Evolutionary conservation across 2,329 filamentous ascomycete genomes (phyloP), one percentile per base, ranked within the genome.

Genomic region (Sphaerulina vaccinii): DNA sequence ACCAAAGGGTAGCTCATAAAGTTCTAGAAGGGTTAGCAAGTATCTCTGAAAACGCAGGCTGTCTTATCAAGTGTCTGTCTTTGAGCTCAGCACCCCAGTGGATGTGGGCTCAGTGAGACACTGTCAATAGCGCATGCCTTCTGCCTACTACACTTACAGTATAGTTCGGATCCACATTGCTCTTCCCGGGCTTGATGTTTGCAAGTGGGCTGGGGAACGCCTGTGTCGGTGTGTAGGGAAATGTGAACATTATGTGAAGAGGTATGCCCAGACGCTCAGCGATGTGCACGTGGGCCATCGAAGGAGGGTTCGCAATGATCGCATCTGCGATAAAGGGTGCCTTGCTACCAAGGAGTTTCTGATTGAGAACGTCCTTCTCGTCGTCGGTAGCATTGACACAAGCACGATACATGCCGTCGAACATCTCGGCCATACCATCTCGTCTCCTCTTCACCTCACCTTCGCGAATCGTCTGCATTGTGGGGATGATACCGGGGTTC

Each of bases 231-330:
- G 83, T 87, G 63, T 88, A 91, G 0, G 88, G 88, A 51, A 91
- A 86, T 5, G 75, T 76, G 51, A 62, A 62, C 60, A 63, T 65
- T 45, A 65, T 73, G 65, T 91, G 87, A 2, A 92, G 69, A 0
- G 88, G 88, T 16, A 91, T 82, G 0, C 87, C 87, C 19, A 93
- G 68, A 21, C 86, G 83, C 69, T 93, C 87, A 0, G 88, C 88
- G 57, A 87, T 90, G 69, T 90, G 87, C 1, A 90, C 76, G 63
- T 90, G 87, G 0, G 85, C 86, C 68, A 91, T 89, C 56, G 81
- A 85, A 0, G 87, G 87, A 0, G 88, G 88, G 58, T 93, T 93
- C 0, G 88, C 87, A 54, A 93, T 92, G 61, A 93, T 92, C n/a
- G 83, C 85, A 65, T 93, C 84, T 0, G 85, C 85, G 13, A 88